A percentile compares a stretch with the other conserved stretches of the same genome.
Evolutionary conservation across 805 yeast species (phyloP).

Genomic region (Teunomyces gatunensis): DNA sequence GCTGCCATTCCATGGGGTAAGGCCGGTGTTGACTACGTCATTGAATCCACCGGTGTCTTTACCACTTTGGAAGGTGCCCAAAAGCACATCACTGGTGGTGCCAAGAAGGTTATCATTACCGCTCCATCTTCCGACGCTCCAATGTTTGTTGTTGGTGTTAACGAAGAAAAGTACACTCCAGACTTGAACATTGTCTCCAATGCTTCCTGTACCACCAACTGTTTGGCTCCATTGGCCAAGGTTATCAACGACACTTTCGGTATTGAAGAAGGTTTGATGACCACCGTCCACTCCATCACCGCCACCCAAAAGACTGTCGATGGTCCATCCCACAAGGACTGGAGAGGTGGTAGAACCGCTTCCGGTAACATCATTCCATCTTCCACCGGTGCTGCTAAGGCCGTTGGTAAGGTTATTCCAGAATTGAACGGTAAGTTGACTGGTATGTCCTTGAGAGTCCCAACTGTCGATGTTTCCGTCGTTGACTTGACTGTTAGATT

Average conservation of each 20-base stretch:
- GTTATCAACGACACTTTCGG: constrained; percentile 35
- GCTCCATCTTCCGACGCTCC: constrained; percentile 37
- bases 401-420: constrained; percentile 37
- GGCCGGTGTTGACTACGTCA: constrained; percentile 29
- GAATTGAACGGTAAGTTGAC: constrained; percentile 37
- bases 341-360: constrained; percentile 41
- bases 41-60: constrained; percentile 37
- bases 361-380: constrained; percentile 36
- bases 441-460: constrained; percentile 37
- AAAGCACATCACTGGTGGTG: constrained; percentile 37
- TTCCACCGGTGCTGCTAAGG: constrained; percentile 38
- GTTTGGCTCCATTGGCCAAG: constrained; percentile 39
- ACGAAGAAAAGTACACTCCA: constrained; percentile 31
- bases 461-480: constrained; percentile 35
- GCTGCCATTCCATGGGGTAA: constrained; percentile 34
- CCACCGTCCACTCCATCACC: constrained; percentile 37
- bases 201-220: constrained; percentile 38
- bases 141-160: constrained; percentile 36
- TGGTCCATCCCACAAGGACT: constrained; percentile 39
- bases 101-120: constrained; percentile 34
- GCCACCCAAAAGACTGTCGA: constrained; percentile 38
- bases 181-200: constrained; percentile 32
- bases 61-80: constrained; percentile 34
- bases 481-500: constrained; percentile 36
- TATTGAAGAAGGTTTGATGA: constrained; percentile 36